Conservation (phyloP, 2,329 filamentous ascomycete species). For the Tolypocladium cylindrosporum region DNA sequence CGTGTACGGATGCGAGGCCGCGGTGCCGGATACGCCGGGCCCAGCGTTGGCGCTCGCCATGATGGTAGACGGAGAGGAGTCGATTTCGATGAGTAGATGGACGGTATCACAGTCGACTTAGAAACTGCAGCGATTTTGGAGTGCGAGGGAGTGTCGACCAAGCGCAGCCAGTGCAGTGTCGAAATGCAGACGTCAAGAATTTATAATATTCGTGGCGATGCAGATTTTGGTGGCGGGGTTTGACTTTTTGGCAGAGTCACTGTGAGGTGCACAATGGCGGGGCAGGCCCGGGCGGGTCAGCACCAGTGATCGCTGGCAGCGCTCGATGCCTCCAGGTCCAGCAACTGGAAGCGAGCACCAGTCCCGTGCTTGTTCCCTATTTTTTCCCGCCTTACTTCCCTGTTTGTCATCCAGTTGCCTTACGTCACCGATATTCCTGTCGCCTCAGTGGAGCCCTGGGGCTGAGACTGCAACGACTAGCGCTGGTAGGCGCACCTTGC, state of each 20-base stretch:
- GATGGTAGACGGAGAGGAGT: slow-evolving; percentile 4
- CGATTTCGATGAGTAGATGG: not conserved
- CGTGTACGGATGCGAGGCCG: slow-evolving; percentile 74
- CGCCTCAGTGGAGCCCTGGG: not conserved
- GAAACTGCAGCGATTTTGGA: not conserved
- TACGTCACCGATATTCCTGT: not conserved
- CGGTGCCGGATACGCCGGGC: slow-evolving; percentile 18
- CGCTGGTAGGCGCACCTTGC: not conserved
- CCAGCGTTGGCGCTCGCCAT: slow-evolving; percentile 36
- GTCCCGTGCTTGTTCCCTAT: not conserved
- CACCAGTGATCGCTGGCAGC: not conserved
- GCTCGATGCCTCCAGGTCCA: not conserved
- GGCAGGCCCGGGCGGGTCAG: not conserved
- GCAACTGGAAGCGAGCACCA: not conserved
- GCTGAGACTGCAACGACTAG: not conserved
- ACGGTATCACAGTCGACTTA: not conserved
- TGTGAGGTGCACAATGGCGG: not conserved
- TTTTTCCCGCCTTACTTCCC: not conserved
- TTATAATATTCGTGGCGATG: slow-evolving; percentile 12
- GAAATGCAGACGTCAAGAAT: slow-evolving; percentile 5
- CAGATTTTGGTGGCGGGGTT: slow-evolving; percentile 17
- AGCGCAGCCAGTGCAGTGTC: not conserved
- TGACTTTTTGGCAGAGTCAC: not conserved
- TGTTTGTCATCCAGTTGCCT: slow-evolving; percentile 1
- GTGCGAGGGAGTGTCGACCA: not conserved